A percentile compares a stretch with the other conserved stretches of the same genome.
Evolutionary conservation across 257 asterid genomes (phyloP).

Genomic region (Solanum ossicruentum): DNA sequence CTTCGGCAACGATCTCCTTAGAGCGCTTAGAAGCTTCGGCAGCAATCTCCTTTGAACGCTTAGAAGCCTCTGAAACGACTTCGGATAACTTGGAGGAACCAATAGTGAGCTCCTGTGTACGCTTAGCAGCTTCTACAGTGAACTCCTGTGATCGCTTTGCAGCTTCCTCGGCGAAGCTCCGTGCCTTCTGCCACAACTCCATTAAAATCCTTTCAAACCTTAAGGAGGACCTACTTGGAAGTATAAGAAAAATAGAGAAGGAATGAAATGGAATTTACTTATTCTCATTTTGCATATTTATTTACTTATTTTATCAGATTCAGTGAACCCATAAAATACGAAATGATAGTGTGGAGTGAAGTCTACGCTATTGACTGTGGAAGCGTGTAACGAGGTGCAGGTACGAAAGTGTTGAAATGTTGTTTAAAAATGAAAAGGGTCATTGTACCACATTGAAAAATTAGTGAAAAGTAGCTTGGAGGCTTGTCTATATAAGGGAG

Average conservation of each 20-base stretch:
- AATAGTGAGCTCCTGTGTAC: constrained; percentile 59
- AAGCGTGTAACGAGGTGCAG: not conserved
- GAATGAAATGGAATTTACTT: not conserved
- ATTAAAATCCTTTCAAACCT: constrained; percentile 8
- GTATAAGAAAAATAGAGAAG: not conserved
- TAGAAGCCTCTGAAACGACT: constrained; percentile 45
- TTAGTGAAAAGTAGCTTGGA: no score
- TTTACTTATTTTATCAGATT: not conserved
- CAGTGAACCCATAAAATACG: not conserved
- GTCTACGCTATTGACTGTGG: not conserved
- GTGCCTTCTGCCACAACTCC: constrained; percentile 88
- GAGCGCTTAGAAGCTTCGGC: constrained; percentile 57
- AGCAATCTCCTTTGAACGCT: constrained; percentile 21
- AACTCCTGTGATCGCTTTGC: constrained; percentile 77
- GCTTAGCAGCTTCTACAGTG: constrained; percentile 23
- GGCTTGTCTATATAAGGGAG: no score
- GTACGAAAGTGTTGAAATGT: no score
- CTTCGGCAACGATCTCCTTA: constrained; percentile 47
- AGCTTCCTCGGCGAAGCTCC: constrained; percentile 78
- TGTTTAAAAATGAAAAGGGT: no score
- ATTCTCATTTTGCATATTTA: not conserved
- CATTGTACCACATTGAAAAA: no score
- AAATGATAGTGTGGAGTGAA: not conserved
- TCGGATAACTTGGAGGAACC: constrained; percentile 57
- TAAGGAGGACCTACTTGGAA: not conserved